Evolutionary conservation across 257 asterid genomes (phyloP), one percentile per base, ranked within the genome.

Genomic region (Thymus quinquecostatus): DNA sequence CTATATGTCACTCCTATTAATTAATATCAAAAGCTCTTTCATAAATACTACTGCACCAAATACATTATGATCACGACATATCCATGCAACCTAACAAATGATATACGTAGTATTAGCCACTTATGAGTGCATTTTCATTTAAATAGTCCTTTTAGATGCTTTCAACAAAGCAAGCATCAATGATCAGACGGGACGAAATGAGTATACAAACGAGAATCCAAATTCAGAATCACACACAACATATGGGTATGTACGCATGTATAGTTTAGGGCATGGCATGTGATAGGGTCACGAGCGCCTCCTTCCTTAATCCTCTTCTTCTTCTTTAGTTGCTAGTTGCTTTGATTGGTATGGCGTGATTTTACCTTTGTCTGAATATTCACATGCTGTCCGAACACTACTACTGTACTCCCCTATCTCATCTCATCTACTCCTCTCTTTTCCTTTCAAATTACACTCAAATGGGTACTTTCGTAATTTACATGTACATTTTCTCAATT

Each of bases 261-360:
- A 61, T 50, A 5, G 2, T 12, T 58, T 73, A 34, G 14, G 48
- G 3, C 33, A 34, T 32, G 48, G 3, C 33, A 13, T 58, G 56
- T 47, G 49, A 66, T 65, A 51, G 71, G 34, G 60, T 84, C 87
- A 84, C 86, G 88, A 81, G 90, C 64, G 68, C 66, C 59, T 48
- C 4, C 56, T 76, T 12, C 13, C n/a, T 44, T 9, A 0, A 60
- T 6, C 5, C 40, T 36, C 40, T 36, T 36, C 8, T 10, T 43
- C 21, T 21, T 21, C 21, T 21, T 21, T 21, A 21, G 48, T 9
- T 7, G 13, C 59, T 60, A 53, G 43, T 64, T 75, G 60, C 71
- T 47, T 55, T 68, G 58, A 51, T 38, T 43, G 50, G 72, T 45
- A 32, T 70, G 69, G 67, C 57, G 73, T 75, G 66, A 44, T 36